Evolutionary conservation across 768 basidiomycete genomes (phyloP).

Genomic region (Wakefieldia striispora): DNA sequence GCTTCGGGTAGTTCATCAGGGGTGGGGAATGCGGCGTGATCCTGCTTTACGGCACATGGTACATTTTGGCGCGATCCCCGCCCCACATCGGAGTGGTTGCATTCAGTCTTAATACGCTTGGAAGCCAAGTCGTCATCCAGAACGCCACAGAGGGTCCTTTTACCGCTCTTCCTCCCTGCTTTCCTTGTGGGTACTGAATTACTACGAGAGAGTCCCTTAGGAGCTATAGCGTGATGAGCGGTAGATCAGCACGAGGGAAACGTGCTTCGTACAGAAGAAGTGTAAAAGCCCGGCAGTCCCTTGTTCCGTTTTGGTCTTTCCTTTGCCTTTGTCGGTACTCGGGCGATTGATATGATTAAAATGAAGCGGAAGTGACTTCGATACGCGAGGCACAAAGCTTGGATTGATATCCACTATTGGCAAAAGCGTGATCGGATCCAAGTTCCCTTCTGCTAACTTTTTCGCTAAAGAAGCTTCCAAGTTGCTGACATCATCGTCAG

Average conservation of each 20-base stretch:
- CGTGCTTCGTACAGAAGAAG: conserved; percentile 58
- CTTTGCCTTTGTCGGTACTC: conserved; percentile 44
- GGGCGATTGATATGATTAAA: conserved; percentile 26
- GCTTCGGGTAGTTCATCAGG: conserved; percentile 23
- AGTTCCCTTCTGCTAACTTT: conserved; percentile 62
- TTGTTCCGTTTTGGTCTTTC: conserved; percentile 34
- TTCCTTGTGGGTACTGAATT: conserved; percentile 31
- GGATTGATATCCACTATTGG: conserved; percentile 83
- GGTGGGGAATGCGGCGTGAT: background rate
- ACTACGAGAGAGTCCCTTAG: conserved; percentile 23
- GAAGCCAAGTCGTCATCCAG: conserved; percentile 61
- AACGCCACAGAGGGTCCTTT: conserved; percentile 68
- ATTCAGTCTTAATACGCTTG: conserved; percentile 44
- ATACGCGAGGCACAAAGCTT: conserved; percentile 50
- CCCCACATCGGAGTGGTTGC: conserved; percentile 21
- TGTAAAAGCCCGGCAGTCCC: conserved; percentile 44
- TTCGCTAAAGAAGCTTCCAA: conserved; percentile 64
- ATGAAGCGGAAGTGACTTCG: conserved; percentile 42
- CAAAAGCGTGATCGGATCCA: conserved; percentile 64
- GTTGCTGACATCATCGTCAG: conserved; percentile 43
- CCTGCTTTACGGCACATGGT: conserved; percentile 15
- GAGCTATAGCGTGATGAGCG: conserved; percentile 29
- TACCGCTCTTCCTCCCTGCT: conserved; percentile 66
- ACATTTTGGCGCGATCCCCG: conserved; percentile 26
- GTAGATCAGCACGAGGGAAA: conserved; percentile 37